Base-by-base conservation (phyloP, 106 monocot species). In the Acorus calamus region DNA sequence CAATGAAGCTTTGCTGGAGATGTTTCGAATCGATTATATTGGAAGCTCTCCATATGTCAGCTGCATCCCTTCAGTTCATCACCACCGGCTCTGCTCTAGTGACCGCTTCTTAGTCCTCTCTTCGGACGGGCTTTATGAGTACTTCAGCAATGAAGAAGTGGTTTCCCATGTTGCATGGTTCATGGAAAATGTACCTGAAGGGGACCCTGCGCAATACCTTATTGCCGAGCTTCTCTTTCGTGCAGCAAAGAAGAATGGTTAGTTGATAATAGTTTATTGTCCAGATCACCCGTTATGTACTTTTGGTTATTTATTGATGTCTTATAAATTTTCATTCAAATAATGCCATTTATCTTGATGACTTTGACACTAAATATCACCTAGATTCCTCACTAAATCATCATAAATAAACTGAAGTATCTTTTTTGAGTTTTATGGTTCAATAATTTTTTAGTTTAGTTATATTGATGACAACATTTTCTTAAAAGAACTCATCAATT, bases 91-190 rank as follows among this genome's bases (percentile, higher is more conserved):
- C 13, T 82, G 77, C 58, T 70, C 91, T 28, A 73, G 57, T 59
- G 91, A 92, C 62, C 84, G 69, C 2, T 98, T 98, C 61, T 54
- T 92, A 42, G 78, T 98, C n/a, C 81, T 92, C 11, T 92, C 91
- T 49, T 98, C 96, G 28, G 96, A 98, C 59, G 96, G 96, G 42
- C 87, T 98, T 11, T 98, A 98, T 63, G 87, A 98, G 64, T 98
- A 98, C 65, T 98, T 98, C 65, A 85, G 83, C 78, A 98, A 98
- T 59, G 96, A 98, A 56, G 96, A 98, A 63, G 96, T 92, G 4
- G 79, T 98, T 63, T 83, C 85, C 6, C 91, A 88, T 69, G 91
- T 98, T 50, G 78, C 83, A 11, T 92, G 88, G 88, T 98, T 98
- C 57, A 91, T 92, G 68, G 91, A 92, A 44, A 92, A 88, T 59